Percentiles rank a stretch among this genome's conserved stretches.
Evolutionary conservation across 495 filamentous ascomycete genomes (phyloP).

Genomic region (Tuber umbilicatum): DNA sequence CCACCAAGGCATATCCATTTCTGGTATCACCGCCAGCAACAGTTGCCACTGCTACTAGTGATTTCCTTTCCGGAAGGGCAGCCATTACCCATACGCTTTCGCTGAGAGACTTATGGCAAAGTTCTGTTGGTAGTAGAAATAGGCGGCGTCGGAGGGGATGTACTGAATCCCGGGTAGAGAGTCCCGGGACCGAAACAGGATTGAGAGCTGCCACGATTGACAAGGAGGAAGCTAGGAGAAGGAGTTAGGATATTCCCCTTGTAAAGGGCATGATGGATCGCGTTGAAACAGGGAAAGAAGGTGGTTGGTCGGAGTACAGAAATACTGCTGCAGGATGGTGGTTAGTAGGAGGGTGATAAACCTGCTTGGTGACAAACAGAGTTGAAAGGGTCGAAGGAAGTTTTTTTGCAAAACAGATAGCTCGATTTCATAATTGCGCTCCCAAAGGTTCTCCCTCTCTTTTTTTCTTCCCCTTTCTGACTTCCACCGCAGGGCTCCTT

Average conservation of each 20-base stretch:
- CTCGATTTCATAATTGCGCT: not conserved
- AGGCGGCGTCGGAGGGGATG: slow-evolving; percentile 11
- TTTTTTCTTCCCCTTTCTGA: not conserved
- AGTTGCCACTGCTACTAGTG: too few relatives aligned
- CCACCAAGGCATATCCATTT: too few relatives aligned
- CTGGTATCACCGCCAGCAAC: too few relatives aligned
- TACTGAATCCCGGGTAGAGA: not conserved
- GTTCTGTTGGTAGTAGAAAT: too few relatives aligned
- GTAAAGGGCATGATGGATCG: not conserved
- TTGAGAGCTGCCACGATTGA: slow-evolving; percentile 8
- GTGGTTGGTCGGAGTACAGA: not conserved
- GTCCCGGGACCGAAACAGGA: slow-evolving; percentile 19
- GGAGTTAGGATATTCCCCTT: too few relatives aligned
- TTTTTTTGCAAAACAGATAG: slow-evolving; percentile 29
- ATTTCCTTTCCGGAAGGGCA: too few relatives aligned
- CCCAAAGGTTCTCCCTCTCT: not conserved
- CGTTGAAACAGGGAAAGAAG: slow-evolving; percentile 1
- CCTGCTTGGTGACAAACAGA: slow-evolving; percentile 36
- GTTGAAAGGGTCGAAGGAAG: slow-evolving; percentile 36
- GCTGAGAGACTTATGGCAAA: slow-evolving; percentile 41
- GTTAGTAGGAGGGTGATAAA: slow-evolving; percentile 20
- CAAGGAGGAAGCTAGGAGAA: slow-evolving; percentile 8
- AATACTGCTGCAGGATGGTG: slow-evolving; percentile 6
- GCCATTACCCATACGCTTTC: slow-evolving; percentile 39
- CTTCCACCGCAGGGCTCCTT: slow-evolving; percentile 53